Evolutionary conservation across 1,284 basidiomycete species (phyloP).

Genomic region (Anthracocystis walkeri): DNA sequence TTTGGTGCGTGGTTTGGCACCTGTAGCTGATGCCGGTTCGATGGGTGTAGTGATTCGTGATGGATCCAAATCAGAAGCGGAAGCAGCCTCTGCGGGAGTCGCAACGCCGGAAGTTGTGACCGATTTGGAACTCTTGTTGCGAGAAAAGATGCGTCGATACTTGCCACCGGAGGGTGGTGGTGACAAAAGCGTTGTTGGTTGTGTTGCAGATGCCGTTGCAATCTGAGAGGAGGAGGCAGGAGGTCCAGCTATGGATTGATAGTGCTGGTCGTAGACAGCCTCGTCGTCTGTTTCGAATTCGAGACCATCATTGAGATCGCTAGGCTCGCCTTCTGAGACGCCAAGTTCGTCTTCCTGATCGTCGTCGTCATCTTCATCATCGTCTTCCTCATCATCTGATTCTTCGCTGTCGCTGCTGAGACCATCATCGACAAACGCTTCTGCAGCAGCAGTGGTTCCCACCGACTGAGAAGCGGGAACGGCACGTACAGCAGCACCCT

Average conservation of each 20-base stretch:
- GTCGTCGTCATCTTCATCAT: slow-evolving; percentile 29
- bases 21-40: slow-evolving; percentile 11
- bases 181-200: slow-evolving; percentile 15
- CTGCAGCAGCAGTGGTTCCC: slow-evolving; percentile 50
- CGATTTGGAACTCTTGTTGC: slow-evolving; percentile 33
- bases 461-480: slow-evolving; percentile 61
- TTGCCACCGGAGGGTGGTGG: slow-evolving; percentile 30
- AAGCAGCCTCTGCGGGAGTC: slow-evolving; percentile 24
- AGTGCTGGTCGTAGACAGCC: slow-evolving; percentile 44
- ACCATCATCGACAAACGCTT: slow-evolving; percentile 61
- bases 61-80: slow-evolving; percentile 25
- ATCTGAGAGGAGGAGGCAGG: slow-evolving; percentile 1
- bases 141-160: slow-evolving; percentile 40
- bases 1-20: slow-evolving; percentile 20
- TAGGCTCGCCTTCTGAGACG: slow-evolving; percentile 32
- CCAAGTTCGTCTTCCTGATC: slow-evolving; percentile 26
- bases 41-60: slow-evolving; percentile 22
- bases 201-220: slow-evolving; percentile 3
- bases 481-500: slow-evolving; percentile 51
- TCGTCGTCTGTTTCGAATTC: slow-evolving; percentile 40
- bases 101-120: slow-evolving; percentile 25
- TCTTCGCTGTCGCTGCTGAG: slow-evolving; percentile 50
- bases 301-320: slow-evolving; percentile 27
- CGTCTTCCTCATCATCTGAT: slow-evolving; percentile 34
- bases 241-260: slow-evolving; percentile 36